A percentile compares a stretch with the other conserved stretches of the same genome.
Conservation (phyloP, 2,329 filamentous ascomycete genomes). For the Anisogramma anomala region DNA sequence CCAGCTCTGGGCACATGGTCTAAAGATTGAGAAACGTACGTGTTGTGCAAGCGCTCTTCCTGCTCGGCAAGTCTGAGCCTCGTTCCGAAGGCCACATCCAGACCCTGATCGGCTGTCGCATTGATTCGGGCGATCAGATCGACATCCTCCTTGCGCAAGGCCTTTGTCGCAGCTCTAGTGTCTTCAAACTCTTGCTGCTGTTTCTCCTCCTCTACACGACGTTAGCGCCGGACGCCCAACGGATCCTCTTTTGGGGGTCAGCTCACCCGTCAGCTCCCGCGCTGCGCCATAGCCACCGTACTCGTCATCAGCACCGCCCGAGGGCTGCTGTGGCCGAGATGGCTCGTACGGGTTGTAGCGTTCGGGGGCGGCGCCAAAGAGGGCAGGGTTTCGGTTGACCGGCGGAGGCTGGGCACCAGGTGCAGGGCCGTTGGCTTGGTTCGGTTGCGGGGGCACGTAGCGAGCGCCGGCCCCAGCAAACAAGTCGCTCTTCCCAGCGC, state of each 20-base stretch:
- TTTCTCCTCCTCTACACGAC: slow-evolving; percentile 59
- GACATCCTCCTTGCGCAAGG: slow-evolving; percentile 68
- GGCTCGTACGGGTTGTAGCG: slow-evolving; percentile 2
- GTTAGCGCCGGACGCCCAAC: not conserved
- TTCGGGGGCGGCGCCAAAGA: slow-evolving; percentile 8
- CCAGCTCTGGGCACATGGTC: too few relatives aligned
- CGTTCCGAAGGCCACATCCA: slow-evolving; percentile 60
- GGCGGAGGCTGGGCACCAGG: not conserved
- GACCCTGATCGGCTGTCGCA: slow-evolving; percentile 53
- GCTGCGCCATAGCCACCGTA: slow-evolving; percentile 53
- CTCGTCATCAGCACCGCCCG: slow-evolving; percentile 5
- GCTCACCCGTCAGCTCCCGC: slow-evolving; percentile 46
- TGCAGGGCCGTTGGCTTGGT: not conserved
- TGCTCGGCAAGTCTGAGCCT: slow-evolving; percentile 65
- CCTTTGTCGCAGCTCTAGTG: slow-evolving; percentile 62
- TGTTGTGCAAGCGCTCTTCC: slow-evolving; percentile 70
- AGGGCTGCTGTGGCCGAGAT: not conserved
- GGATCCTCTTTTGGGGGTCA: rapidly evolving
- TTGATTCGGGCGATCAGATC: slow-evolving; percentile 53
- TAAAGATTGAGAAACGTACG: slow-evolving; percentile 25
- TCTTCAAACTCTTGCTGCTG: slow-evolving; percentile 61
- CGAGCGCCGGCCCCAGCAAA: slow-evolving; percentile 33
- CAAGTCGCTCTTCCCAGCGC: slow-evolving; percentile 43
- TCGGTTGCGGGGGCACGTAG: slow-evolving; percentile 13
- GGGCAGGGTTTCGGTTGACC: not conserved